Conservation (phyloP, 2,329 filamentous ascomycete species). For the Pseudogymnoascus sp. region DNA sequence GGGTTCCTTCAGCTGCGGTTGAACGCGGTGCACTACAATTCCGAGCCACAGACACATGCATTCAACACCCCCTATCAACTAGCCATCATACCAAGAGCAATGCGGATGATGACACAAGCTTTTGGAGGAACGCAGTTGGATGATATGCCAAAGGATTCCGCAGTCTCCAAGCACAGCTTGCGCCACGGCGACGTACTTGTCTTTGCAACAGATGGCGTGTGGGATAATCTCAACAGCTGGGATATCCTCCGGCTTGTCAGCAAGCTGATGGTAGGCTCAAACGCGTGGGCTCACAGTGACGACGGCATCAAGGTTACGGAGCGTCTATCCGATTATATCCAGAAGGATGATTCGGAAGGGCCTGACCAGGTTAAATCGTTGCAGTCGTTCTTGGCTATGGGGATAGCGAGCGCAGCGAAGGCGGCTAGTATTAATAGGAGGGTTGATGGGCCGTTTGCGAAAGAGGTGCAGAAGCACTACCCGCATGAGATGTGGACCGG, state of each 20-base stretch:
- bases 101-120: conserved; percentile 70
- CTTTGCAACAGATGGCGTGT: conserved; percentile 89
- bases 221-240: conserved; percentile 90
- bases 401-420: conserved; percentile 77
- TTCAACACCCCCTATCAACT: conserved; percentile 98
- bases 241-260: conserved; percentile 79
- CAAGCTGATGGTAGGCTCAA: conserved; percentile 62
- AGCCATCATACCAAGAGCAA: conserved; percentile 73
- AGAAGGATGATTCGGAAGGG: conserved; percentile 34
- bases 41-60: conserved; percentile 82
- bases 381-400: conserved; percentile 70
- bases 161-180: conserved; percentile 66
- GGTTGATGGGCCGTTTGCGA: conserved; percentile 86
- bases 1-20: conserved; percentile 82
- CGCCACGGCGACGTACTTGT: conserved; percentile 90
- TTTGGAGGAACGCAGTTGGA: conserved; percentile 78
- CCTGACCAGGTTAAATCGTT: conserved; percentile 45
- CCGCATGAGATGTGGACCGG: conserved; percentile 82
- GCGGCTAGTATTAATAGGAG: conserved; percentile 72
- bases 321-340: conserved; percentile 48
- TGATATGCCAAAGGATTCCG: conserved; percentile 78
- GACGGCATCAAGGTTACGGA: conserved; percentile 57
- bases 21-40: conserved; percentile 77
- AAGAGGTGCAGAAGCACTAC: conserved; percentile 82
- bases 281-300: conserved; percentile 64